These are phyloP conservation scores for Phylloporus rhodoxanthus DNA, from an alignment of 768 basidiomycete species.

Conservation along the genomic window DNA sequence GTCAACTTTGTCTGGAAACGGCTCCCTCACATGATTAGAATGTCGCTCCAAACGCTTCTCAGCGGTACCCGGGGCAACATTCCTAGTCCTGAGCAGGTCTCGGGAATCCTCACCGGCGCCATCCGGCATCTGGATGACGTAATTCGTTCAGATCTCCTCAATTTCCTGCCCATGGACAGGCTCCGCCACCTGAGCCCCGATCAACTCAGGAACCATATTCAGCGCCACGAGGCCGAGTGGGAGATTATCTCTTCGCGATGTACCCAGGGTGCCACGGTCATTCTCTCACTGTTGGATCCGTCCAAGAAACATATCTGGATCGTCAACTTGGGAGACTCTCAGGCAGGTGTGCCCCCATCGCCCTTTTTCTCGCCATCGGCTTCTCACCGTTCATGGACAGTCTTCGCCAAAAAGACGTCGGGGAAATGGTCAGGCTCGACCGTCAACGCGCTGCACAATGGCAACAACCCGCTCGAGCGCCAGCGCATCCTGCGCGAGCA, in stretches of 20 bases:
- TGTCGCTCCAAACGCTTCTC: slow-evolving; percentile 34
- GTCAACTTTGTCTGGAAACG: slow-evolving; percentile 39
- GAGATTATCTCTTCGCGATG: slow-evolving; percentile 29
- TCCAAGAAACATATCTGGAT: slow-evolving; percentile 28
- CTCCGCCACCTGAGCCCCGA: slow-evolving; percentile 34
- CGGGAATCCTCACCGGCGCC: slow-evolving; percentile 34
- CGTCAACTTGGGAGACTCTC: slow-evolving; percentile 32
- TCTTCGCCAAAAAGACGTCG: slow-evolving; percentile 20
- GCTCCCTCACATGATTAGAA: slow-evolving; percentile 38
- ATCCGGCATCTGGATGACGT: slow-evolving; percentile 38
- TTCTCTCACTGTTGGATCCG: slow-evolving; percentile 30
- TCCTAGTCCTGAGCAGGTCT: slow-evolving; percentile 31
- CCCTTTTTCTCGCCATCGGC: not conserved
- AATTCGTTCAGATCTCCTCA: slow-evolving; percentile 40
- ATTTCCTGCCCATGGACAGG: slow-evolving; percentile 37
- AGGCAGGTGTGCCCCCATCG: slow-evolving; percentile 23
- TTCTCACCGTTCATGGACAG: slow-evolving; percentile 8
- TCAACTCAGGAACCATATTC: slow-evolving; percentile 37
- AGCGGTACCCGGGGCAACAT: slow-evolving; percentile 17
- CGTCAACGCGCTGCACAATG: slow-evolving; percentile 30
- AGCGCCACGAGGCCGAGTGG: slow-evolving; percentile 34
- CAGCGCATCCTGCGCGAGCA: slow-evolving; percentile 29
- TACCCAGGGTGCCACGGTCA: slow-evolving; percentile 30
- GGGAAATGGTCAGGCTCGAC: slow-evolving; percentile 17
- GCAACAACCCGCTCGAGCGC: slow-evolving; percentile 23